Base-by-base conservation (phyloP, 352 stramenopile species). In the Phytopythium aichiense region DNA sequence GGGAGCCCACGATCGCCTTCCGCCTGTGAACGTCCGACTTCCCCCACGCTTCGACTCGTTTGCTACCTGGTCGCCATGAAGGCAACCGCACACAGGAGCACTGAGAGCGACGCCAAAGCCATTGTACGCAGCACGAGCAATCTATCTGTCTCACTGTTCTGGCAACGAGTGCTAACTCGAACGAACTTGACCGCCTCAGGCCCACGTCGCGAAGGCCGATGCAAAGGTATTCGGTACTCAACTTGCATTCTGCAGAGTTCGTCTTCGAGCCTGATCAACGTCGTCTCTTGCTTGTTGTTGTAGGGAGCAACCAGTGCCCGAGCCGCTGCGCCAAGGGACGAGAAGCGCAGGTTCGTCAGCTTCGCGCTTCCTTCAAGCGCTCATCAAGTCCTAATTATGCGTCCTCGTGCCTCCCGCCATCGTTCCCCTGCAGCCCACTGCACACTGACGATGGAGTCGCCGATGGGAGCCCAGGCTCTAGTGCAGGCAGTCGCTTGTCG, bases 381-480 rank as follows among this genome's bases (percentile, higher is more conserved):
- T 46, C 30, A 46, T 20, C n/a, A 13, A 25, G 16, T 49, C 33
- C 30, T 28, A 35, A 31, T 8, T 30, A 18, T 23, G 12, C 4
- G 18, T 43, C 15, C n/a, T 38, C 49, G 13, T 55, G 31, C 12
- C 46, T 2, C 22, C 1, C 25, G 23, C 12, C 23, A 18, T 31
- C 6, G 16, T 13, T 18, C 40, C 53, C 23, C 49, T 56, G 22
- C 13, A 67, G 53, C 59, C 68, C 55, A 18, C 53, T 40, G 7
- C 63, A 59, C 7, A 67, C 58, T 2, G 59, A 56, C 9, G 69
- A 76, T 13, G 18, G 13, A 16, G 16, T 40, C n/a, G 22, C 12
- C 2, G 71, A 73, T 45, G 46, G 4, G 6, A 35, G 33, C 3
- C 59, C 63, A n/a, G 56, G 6, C 4, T 49, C 20, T 28, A 25